Base-by-base conservation (phyloP, 805 yeast species). In the Yamadazyma tumulicola region DNA sequence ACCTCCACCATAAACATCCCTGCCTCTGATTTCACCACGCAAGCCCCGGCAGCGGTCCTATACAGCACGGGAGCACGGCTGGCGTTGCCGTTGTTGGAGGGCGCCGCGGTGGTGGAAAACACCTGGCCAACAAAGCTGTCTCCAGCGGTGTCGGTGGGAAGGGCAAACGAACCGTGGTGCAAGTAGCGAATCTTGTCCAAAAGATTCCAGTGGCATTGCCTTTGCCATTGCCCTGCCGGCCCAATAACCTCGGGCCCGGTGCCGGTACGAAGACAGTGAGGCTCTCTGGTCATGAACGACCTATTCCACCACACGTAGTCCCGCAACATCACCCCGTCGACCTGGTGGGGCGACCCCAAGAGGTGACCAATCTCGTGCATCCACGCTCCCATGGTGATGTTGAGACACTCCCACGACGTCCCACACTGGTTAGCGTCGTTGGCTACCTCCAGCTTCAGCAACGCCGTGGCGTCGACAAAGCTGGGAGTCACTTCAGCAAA, bases 361-460 rank as follows among this genome's bases (percentile, higher is more conserved):
- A 77, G 63, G 55, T 91, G 97, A 1, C 98, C 97, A 33, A 91
- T 81, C 54, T 91, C 97, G 57, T 91, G 97, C 82, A 89, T 71
- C 48, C 88, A 89, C 0, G 97, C 97, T 29, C 98, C 97, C 48
- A 85, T 54, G 1, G 96, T 85, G 23, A 91, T 74, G 40, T 84
- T 82, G 29, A 84, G 60, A 49, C 94, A 84, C 58, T 91, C 97
- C 96, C 96, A 93, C 37, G 81, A 74, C 1, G 94, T 73, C 0
- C 93, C 84, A 55, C 95, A 83, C 52, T 89, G 83, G 48, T 77
- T 75, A 45, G 81, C 69, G 57, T 93, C 98, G 57, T 93, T 88
- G 8, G 95, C 96, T n/a, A 91, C 96, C 39, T 84, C 85, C 1
- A 54, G 54, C 1, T 67, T 74, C 35, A 78, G 74, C 6, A 84